Base-by-base conservation (phyloP, 345 rosid genomes). In the Punica granatum region DNA sequence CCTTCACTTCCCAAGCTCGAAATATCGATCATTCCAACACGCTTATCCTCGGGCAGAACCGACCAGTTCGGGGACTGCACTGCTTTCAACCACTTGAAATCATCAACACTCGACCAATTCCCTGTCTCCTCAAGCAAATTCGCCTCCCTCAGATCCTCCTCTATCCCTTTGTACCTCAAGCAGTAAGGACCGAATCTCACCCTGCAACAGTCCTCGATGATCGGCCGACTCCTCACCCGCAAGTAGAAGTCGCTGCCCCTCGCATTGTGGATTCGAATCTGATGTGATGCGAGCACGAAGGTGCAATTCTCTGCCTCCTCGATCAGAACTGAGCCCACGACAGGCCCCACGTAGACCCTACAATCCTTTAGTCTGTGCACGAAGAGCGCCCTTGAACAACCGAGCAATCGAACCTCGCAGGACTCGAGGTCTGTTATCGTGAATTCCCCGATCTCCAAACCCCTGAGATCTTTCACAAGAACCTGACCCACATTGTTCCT, bases 51-150 rank as follows among this genome's bases (percentile, higher is more conserved):
- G 15, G 86, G 97, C 68, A 92, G 69, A 67, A 87, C 65, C 1
- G 84, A 87, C 98, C 98, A 92, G 65, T 86, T 92, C 0, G 96
- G 98, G 0, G 94, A 86, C 62, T 86, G 90, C 28, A 85, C 79
- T 15, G 94, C 97, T 78, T 86, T 83, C 65, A 93, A 53, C 97
- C 98, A 93, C 84, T 81, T 77, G 72, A 93, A 93, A 79, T 93
- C 97, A 82, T 90, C 97, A 18, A 88, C 96, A 79, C 80, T 83
- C 59, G 69, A 72, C 98, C 97, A 88, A 64, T 79, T 86, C 51
- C 71, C 80, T 0, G 79, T 85, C 80, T 93, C 98, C 71, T 82
- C 87, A 19, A 62, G 82, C 74, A 93, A 72, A 18, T 81, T 85
- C 0, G 94, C 92, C 16, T 35, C 77, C 76, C 67, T 75, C 78